A percentile compares a stretch with the other conserved stretches of the same genome.
Evolutionary conservation across 1,139 yeast species (phyloP).

Genomic region (Yamadazyma sp.): DNA sequence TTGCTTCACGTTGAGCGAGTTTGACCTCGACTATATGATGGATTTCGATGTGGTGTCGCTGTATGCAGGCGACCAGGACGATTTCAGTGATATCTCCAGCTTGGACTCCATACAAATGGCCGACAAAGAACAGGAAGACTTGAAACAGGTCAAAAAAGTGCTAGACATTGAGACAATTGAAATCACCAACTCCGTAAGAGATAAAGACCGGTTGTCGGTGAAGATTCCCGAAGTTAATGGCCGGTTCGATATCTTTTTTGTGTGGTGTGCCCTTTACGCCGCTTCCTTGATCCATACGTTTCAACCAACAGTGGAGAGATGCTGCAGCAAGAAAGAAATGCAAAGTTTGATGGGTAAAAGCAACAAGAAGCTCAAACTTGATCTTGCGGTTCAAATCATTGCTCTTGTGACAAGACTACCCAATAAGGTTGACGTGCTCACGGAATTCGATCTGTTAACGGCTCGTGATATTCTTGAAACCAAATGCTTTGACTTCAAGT

Average conservation of each 20-base stretch:
- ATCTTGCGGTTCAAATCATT: slow-evolving; percentile 38
- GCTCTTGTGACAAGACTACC: slow-evolving; percentile 52
- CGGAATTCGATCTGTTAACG: slow-evolving; percentile 46
- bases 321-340: slow-evolving; percentile 29
- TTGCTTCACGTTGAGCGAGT: slow-evolving; percentile 42
- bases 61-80: slow-evolving; percentile 22
- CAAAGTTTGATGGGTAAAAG: slow-evolving; percentile 22
- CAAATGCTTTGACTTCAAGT: slow-evolving; percentile 31
- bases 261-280: slow-evolving; percentile 47
- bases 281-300: slow-evolving; percentile 33
- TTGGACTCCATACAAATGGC: slow-evolving; percentile 28
- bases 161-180: slow-evolving; percentile 28
- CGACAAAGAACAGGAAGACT: slow-evolving; percentile 19
- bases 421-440: slow-evolving; percentile 47
- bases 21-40: slow-evolving; percentile 32
- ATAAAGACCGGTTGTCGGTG: slow-evolving; percentile 28
- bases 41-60: slow-evolving; percentile 35
- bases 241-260: slow-evolving; percentile 40
- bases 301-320: slow-evolving; percentile 33
- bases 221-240: slow-evolving; percentile 40
- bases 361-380: slow-evolving; percentile 29
- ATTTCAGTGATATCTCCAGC: slow-evolving; percentile 37
- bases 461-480: slow-evolving; percentile 29
- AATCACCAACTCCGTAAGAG: slow-evolving; percentile 25
- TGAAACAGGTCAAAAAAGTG: slow-evolving; percentile 35